Percentiles rank a stretch among this genome's conserved stretches.
phyloP scores from a whole-genome alignment of 1,284 basidiomycete species.

The Golubevia pallescens region DNA sequence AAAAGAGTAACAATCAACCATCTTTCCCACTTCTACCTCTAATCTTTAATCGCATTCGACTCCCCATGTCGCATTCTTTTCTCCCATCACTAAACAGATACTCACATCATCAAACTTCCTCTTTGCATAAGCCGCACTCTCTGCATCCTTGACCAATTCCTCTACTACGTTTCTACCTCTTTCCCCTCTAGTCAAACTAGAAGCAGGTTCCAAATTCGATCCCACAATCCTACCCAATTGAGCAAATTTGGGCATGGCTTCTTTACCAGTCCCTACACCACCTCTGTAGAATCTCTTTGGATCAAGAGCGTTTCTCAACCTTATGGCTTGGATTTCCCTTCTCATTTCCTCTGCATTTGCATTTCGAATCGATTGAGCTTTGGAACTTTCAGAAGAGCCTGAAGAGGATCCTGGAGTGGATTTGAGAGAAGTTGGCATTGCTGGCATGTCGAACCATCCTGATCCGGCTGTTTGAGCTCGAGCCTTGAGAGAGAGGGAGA shows the following conservation, averaged over 20 bases:
- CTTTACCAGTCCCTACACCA: slow-evolving; percentile 73
- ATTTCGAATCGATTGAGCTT: slow-evolving; percentile 39
- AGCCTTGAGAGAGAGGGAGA: slow-evolving; percentile 3
- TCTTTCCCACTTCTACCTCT: too few species aligned
- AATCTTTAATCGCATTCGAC: too few species aligned
- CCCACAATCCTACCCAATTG: slow-evolving; percentile 68
- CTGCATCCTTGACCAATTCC: slow-evolving; percentile 51
- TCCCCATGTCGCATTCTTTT: too few species aligned
- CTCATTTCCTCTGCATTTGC: slow-evolving; percentile 71
- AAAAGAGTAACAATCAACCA: too few species aligned
- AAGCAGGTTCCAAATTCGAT: slow-evolving; percentile 49
- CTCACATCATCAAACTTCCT: slow-evolving; percentile 47
- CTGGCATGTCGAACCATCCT: slow-evolving; percentile 89
- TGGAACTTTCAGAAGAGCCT: slow-evolving; percentile 12
- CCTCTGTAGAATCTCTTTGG: slow-evolving; percentile 90
- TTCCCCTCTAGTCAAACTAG: slow-evolving; percentile 37
- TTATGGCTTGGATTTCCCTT: slow-evolving; percentile 89
- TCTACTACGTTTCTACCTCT: slow-evolving; percentile 50
- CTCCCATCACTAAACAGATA: too few species aligned
- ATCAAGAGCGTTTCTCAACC: slow-evolving; percentile 88
- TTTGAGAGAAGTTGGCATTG: slow-evolving; percentile 78
- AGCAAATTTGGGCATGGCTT: slow-evolving; percentile 74
- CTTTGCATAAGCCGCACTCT: slow-evolving; percentile 49
- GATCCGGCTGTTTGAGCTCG: slow-evolving; percentile 73
- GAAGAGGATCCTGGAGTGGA: slow-evolving; percentile 65